Percentiles rank a stretch among this genome's conserved stretches.
These are phyloP conservation scores for Podospora pseudopauciseta DNA, from an alignment of 495 filamentous ascomycete genomes.

Conservation along the genomic window DNA sequence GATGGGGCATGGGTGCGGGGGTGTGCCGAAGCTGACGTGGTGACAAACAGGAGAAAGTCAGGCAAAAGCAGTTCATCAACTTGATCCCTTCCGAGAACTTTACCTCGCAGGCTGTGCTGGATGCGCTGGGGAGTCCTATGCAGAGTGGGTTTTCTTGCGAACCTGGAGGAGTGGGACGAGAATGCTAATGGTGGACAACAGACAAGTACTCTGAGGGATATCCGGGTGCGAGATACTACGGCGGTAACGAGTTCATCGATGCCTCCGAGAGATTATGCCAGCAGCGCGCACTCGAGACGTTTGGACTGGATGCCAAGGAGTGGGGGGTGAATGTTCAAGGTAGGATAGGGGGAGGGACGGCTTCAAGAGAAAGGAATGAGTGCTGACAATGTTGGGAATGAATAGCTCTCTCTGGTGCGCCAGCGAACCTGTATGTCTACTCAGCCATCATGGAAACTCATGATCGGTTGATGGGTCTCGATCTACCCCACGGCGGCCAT, in stretches of 20 bases:
- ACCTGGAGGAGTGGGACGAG: not conserved
- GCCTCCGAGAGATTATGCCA: conserved; percentile 87
- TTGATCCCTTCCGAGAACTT: conserved; percentile 99
- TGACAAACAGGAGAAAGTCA: conserved; percentile 74
- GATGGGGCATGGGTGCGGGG: not conserved
- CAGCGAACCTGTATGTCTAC: conserved; percentile 94
- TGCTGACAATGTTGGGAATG: conserved; percentile 7
- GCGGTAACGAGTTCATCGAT: conserved; percentile 94
- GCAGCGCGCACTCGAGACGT: conserved; percentile 80
- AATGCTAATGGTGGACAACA: conserved; percentile 33
- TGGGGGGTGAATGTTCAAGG: conserved; percentile 99
- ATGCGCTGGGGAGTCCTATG: conserved; percentile 97
- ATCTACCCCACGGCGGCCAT: conserved; percentile 94
- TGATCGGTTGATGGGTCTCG: conserved; percentile 94
- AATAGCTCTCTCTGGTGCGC: conserved; percentile 87
- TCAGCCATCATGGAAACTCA: conserved; percentile 88
- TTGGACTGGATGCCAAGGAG: conserved; percentile 74
- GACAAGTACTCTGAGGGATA: conserved; percentile 99
- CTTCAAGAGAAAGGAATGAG: not conserved
- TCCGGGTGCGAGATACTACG: conserved; percentile 94
- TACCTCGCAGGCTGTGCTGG: conserved; percentile 93
- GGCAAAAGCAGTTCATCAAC: conserved; percentile 98
- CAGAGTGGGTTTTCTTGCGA: conserved; percentile 63
- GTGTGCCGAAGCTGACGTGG: conserved; percentile 10
- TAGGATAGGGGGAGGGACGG: conserved; percentile 31